These are phyloP conservation scores for Hansenula sp. DNA, from an alignment of 1,139 yeast species.

Conservation along the genomic window DNA sequence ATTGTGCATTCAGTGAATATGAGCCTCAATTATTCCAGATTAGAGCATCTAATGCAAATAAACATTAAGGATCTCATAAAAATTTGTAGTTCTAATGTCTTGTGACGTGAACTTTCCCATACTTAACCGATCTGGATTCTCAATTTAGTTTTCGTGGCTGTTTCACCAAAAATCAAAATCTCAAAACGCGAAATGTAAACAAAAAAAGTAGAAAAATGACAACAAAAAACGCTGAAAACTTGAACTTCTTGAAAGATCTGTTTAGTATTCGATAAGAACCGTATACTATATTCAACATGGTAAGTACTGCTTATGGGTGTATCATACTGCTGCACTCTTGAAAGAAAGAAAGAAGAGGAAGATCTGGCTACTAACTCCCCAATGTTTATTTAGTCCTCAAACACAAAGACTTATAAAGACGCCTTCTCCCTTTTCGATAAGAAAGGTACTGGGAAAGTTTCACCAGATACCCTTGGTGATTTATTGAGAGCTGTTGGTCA, in stretches of 20 bases:
- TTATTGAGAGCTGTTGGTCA: conserved; percentile 95
- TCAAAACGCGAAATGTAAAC: conserved; percentile 4
- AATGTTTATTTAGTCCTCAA: conserved; percentile 9
- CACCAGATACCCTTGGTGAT: conserved; percentile 88
- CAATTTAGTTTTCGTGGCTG: not conserved
- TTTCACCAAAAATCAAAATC: not conserved
- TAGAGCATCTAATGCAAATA: no score
- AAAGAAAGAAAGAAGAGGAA: not conserved
- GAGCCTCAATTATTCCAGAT: no score
- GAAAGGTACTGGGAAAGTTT: conserved; percentile 90
- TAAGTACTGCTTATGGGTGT: not conserved
- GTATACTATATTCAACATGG: not conserved
- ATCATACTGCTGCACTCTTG: not conserved
- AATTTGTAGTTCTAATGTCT: no score
- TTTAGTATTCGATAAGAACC: not conserved
- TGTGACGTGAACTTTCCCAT: not conserved
- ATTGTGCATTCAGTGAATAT: no score
- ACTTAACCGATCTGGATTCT: not conserved
- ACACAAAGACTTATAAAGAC: conserved; percentile 78
- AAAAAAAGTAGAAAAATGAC: conserved; percentile 1
- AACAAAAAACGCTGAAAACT: conserved; percentile 1
- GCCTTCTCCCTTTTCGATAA: conserved; percentile 97
- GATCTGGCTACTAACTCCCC: not conserved
- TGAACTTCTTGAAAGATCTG: not conserved
- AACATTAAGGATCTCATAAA: no score